Conservation (phyloP, 1,284 basidiomycete genomes). For the Amylostereum chailletii region DNA sequence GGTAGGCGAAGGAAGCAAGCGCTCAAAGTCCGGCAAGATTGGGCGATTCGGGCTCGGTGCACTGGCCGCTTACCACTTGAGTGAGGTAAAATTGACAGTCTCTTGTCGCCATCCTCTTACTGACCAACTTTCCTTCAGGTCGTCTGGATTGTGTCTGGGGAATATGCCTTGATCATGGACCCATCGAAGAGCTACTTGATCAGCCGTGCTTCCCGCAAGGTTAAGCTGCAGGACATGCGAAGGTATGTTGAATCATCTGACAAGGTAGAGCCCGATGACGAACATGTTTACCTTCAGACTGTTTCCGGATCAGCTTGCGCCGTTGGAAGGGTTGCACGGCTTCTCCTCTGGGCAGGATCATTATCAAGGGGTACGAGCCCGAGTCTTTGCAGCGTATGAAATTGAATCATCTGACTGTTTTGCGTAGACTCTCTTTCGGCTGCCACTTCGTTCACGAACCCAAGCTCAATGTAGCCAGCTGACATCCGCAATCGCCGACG, state of each 20-base stretch:
- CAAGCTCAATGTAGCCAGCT: not conserved
- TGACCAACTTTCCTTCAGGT: not conserved
- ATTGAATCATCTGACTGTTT: no score
- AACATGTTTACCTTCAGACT: not conserved
- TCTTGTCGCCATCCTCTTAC: not conserved
- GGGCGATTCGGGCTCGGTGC: slow-evolving; percentile 2
- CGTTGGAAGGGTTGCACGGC: not conserved
- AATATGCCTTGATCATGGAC: not conserved
- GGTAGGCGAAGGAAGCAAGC: not conserved
- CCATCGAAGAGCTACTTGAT: no score
- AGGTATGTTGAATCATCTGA: not conserved
- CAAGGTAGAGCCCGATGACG: not conserved
- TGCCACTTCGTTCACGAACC: not conserved
- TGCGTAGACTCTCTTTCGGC: not conserved
- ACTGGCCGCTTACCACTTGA: not conserved
- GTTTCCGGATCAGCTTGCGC: not conserved
- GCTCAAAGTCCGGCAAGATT: not conserved
- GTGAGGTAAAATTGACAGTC: not conserved
- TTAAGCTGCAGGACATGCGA: not conserved
- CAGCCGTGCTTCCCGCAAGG: not conserved
- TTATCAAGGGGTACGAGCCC: not conserved
- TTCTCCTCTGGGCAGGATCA: not conserved
- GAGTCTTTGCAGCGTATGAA: not conserved
- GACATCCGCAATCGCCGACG: no score
- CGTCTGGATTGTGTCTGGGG: not conserved